Evolutionary conservation across 371 early-diverging fungal species (phyloP).

Genomic region (Actinomucor elegans): DNA sequence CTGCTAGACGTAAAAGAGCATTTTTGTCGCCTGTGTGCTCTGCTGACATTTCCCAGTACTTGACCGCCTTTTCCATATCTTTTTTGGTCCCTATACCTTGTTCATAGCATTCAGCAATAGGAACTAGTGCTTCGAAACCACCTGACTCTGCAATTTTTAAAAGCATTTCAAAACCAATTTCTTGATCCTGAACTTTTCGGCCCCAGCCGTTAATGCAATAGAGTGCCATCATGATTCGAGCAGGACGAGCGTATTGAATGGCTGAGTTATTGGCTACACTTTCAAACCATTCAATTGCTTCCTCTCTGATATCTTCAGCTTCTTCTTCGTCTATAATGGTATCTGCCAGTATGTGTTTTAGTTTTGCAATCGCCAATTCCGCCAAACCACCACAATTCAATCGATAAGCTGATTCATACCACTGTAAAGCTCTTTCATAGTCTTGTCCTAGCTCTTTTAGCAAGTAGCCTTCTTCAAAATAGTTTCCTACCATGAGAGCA

Average conservation of each 20-base stretch:
- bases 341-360: constrained; percentile 17
- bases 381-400: constrained; percentile 20
- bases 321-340: not conserved
- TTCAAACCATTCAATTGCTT: constrained; percentile 27
- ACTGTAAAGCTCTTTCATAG: constrained; percentile 15
- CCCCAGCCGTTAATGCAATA: constrained; percentile 28
- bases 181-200: constrained; percentile 3
- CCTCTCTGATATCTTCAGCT: constrained; percentile 23
- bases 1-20: constrained; percentile 23
- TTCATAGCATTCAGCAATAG: constrained; percentile 26
- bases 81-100: constrained; percentile 18
- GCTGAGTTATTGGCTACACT: constrained; percentile 2
- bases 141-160: constrained; percentile 14
- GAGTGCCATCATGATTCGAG: constrained; percentile 19
- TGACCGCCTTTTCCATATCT: constrained; percentile 20
- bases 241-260: not conserved
- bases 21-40: constrained; percentile 20
- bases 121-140: constrained; percentile 11
- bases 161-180: constrained; percentile 16
- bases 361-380: constrained; percentile 25
- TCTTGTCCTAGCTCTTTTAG: constrained; percentile 6
- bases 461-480: constrained; percentile 29
- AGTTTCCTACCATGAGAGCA: constrained; percentile 27
- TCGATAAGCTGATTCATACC: constrained; percentile 26
- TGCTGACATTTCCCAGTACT: constrained; percentile 36